Conservation (phyloP, 306 rosid genomes). For the Carpinus fangiana region DNA sequence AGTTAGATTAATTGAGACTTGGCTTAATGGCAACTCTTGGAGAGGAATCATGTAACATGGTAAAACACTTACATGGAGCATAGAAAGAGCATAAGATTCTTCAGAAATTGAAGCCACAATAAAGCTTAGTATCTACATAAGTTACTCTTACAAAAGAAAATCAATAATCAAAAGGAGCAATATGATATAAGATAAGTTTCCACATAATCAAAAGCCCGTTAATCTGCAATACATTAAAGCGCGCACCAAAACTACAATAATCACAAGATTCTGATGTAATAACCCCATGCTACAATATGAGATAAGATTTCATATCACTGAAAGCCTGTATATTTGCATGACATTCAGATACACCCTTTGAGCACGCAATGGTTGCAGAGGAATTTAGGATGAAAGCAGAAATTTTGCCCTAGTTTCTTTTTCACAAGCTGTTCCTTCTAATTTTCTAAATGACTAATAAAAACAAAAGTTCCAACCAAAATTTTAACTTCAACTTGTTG, state of each 20-base stretch:
- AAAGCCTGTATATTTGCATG: conserved; percentile 7
- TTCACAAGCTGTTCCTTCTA: neutral
- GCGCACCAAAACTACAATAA: neutral
- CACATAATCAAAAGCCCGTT: neutral
- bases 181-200: neutral
- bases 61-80: neutral
- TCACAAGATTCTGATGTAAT: conserved; percentile 15
- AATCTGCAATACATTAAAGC: neutral
- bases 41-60: conserved; percentile 8
- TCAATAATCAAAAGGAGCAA: neutral
- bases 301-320: neutral
- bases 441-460: neutral
- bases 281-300: neutral
- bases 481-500: conserved; percentile 13
- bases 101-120: conserved; percentile 1
- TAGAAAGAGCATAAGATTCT: neutral
- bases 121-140: conserved; percentile 4
- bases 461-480: neutral
- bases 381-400: conserved; percentile 4
- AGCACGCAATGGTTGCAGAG: neutral
- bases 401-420: neutral
- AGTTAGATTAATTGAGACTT: conserved; percentile 1
- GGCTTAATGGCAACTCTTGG: neutral
- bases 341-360: conserved; percentile 7
- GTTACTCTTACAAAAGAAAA: neutral